Conservation (phyloP, 352 stramenopile species). For the Phytophthora lateralis region DNA sequence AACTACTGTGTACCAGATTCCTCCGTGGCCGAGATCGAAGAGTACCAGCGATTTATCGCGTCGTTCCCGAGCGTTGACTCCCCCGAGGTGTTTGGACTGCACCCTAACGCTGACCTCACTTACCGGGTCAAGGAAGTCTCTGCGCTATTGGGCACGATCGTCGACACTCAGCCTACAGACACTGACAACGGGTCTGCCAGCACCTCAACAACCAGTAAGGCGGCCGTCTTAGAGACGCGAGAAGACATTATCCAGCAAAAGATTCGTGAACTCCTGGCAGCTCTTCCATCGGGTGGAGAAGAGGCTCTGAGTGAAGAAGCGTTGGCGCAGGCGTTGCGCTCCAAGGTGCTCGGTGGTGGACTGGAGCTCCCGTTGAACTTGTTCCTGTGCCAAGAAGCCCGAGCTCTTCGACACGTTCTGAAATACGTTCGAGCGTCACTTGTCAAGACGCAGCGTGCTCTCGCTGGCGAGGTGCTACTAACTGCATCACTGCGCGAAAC, state of each 20-base stretch:
- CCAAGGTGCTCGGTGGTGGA: slow-evolving; percentile 57
- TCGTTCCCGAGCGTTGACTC: slow-evolving; percentile 74
- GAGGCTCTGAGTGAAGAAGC: slow-evolving; percentile 48
- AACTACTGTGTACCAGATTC: slow-evolving; percentile 61
- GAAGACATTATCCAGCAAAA: slow-evolving; percentile 73
- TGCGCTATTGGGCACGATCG: slow-evolving; percentile 59
- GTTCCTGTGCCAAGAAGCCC: slow-evolving; percentile 77
- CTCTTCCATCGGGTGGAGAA: slow-evolving; percentile 54
- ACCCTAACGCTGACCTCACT: slow-evolving; percentile 81
- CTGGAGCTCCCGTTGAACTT: slow-evolving; percentile 80
- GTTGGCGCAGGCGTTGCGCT: slow-evolving; percentile 38
- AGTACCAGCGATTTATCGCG: slow-evolving; percentile 68
- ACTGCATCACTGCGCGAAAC: slow-evolving; percentile 54
- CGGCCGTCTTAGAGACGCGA: slow-evolving; percentile 41
- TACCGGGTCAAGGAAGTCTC: slow-evolving; percentile 82
- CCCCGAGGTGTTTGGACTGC: slow-evolving; percentile 81
- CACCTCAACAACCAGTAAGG: slow-evolving; percentile 16
- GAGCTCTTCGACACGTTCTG: slow-evolving; percentile 66
- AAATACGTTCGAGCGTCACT: slow-evolving; percentile 58
- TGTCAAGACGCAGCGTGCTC: slow-evolving; percentile 54
- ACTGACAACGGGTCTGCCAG: slow-evolving; percentile 23
- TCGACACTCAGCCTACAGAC: slow-evolving; percentile 73
- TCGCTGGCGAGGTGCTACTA: slow-evolving; percentile 68
- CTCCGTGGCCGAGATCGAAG: slow-evolving; percentile 55
- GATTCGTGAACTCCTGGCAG: slow-evolving; percentile 53